Evolutionary conservation across 2,329 filamentous ascomycete genomes (phyloP).

Genomic region (Mycocentrospora acerina): DNA sequence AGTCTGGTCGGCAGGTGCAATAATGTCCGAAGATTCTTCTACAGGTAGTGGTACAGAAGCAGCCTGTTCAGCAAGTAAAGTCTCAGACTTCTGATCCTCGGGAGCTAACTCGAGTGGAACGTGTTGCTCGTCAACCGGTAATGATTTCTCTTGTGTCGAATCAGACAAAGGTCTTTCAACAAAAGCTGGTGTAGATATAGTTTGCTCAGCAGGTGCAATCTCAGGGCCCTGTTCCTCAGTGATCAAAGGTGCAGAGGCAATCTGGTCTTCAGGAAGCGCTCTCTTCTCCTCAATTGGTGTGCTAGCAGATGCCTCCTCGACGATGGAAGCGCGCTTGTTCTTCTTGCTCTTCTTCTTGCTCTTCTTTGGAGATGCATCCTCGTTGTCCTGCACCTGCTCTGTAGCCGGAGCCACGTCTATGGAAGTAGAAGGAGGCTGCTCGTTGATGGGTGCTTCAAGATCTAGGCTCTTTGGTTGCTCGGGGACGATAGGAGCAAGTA

Average conservation of each 20-base stretch:
- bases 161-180: background rate
- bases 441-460: background rate
- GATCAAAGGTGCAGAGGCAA: background rate
- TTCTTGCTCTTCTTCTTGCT: slow-evolving; percentile 25
- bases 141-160: too few relatives aligned
- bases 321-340: slow-evolving; percentile 16
- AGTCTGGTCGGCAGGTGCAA: background rate
- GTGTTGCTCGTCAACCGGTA: too few relatives aligned
- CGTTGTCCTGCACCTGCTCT: slow-evolving; percentile 2
- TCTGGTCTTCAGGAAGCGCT: slow-evolving; percentile 1
- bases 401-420: background rate
- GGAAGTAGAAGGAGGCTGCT: background rate
- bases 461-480: slow-evolving; percentile 2
- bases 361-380: slow-evolving; percentile 14
- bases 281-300: slow-evolving; percentile 11
- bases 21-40: too few relatives aligned
- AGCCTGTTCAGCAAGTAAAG: background rate
- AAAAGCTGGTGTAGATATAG: background rate
- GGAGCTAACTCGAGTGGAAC: background rate
- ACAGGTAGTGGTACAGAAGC: background rate
- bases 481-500: slow-evolving; percentile 1
- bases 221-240: slow-evolving; percentile 2
- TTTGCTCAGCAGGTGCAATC: background rate
- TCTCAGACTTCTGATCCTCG: background rate
- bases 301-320: slow-evolving; percentile 7